Evolutionary conservation across 2,329 filamentous ascomycete genomes (phyloP).

Genomic region (Ceratocystis ficicola): DNA sequence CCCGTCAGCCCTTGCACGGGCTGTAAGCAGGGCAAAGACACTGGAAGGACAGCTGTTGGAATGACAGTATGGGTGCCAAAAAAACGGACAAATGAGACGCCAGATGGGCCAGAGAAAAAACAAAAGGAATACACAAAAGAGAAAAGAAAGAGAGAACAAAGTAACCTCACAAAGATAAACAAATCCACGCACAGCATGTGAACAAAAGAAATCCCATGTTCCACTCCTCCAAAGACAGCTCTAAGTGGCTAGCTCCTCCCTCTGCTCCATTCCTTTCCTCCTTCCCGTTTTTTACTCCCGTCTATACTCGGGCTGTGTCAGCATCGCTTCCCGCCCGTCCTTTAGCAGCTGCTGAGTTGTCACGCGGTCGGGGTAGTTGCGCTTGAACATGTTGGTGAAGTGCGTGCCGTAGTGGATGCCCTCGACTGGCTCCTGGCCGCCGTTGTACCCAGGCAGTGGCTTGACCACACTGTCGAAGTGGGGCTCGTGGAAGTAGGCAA

Average conservation of each 20-base stretch:
- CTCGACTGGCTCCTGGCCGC: constrained; percentile 27
- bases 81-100: constrained; percentile 12
- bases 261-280: neutral
- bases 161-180: neutral
- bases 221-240: too few relatives aligned
- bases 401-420: constrained; percentile 41
- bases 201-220: neutral
- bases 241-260: neutral
- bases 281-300: constrained; percentile 20
- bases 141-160: neutral
- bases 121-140: constrained; percentile 1
- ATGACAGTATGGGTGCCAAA: neutral
- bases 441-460: constrained; percentile 33
- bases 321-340: constrained; percentile 28
- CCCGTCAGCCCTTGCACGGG: neutral
- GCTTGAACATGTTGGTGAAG: constrained; percentile 41
- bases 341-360: constrained; percentile 32
- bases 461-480: constrained; percentile 36
- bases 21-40: neutral
- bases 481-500: constrained; percentile 42
- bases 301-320: constrained; percentile 26
- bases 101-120: neutral
- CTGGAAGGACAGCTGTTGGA: neutral
- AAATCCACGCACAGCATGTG: neutral
- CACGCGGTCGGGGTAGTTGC: constrained; percentile 38